Evolutionary conservation across 1,284 basidiomycete genomes (phyloP).

Genomic region (Tilletia caries): DNA sequence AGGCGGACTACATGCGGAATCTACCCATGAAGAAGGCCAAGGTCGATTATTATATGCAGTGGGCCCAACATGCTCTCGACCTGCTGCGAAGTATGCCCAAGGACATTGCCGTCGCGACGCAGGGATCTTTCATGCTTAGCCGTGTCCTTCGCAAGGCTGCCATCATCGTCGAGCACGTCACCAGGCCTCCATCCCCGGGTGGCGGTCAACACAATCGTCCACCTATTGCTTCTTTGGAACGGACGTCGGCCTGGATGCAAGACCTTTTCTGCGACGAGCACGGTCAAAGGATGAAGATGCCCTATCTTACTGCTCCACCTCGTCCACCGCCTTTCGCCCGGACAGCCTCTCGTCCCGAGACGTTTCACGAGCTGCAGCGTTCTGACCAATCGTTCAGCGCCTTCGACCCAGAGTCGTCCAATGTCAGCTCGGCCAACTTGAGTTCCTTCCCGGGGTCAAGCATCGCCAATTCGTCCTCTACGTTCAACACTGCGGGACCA

Average conservation of each 20-base stretch:
- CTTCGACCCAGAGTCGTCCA: background rate
- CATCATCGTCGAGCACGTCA: slow-evolving; percentile 10
- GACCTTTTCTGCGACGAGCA: slow-evolving; percentile 7
- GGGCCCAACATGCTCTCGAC: background rate
- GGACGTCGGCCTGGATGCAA: slow-evolving; percentile 5
- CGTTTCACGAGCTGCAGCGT: background rate
- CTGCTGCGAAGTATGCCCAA: background rate
- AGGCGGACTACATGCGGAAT: background rate
- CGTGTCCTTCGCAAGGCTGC: slow-evolving; percentile 1
- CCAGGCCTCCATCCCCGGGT: background rate
- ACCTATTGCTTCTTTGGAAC: background rate
- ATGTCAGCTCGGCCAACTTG: background rate
- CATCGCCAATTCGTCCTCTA: background rate
- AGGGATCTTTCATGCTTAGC: background rate
- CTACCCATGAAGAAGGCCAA: slow-evolving; percentile 5
- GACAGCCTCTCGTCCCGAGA: background rate
- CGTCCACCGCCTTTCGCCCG: slow-evolving; percentile 5
- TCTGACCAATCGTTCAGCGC: background rate
- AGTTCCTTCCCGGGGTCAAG: background rate
- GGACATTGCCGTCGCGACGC: background rate
- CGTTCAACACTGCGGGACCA: background rate
- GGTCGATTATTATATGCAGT: slow-evolving; percentile 4
- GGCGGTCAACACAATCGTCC: too few relatives aligned
- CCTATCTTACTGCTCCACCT: background rate
- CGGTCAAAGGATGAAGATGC: background rate